Evolutionary conservation across 805 yeast species (phyloP).

Genomic region (Pichia pseudocactophila): DNA sequence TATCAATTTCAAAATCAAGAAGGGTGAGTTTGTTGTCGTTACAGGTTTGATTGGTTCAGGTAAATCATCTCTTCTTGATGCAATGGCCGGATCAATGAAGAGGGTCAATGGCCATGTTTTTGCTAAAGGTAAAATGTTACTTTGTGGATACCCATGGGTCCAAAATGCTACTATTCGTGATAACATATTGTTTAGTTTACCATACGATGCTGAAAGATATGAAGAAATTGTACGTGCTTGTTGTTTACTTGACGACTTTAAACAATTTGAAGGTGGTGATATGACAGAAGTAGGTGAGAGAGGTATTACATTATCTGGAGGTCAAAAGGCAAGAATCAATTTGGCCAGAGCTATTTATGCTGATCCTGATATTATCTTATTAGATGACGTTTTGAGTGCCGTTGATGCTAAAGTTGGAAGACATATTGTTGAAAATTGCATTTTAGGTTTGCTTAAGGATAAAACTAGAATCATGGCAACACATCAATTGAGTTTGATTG

Average conservation of each 20-base stretch:
- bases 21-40: conserved; percentile 65
- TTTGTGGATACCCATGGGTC: conserved; percentile 71
- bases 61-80: conserved; percentile 62
- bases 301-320: conserved; percentile 83
- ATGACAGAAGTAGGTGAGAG: conserved; percentile 75
- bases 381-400: conserved; percentile 63
- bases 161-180: conserved; percentile 73
- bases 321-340: conserved; percentile 73
- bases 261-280: conserved; percentile 66
- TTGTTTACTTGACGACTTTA: conserved; percentile 56
- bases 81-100: conserved; percentile 65
- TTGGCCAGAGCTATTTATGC: conserved; percentile 65
- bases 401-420: conserved; percentile 66
- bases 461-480: conserved; percentile 75
- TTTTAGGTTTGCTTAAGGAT: conserved; percentile 44
- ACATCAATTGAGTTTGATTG: conserved; percentile 68
- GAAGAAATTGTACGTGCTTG: conserved; percentile 52
- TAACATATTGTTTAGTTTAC: conserved; percentile 61
- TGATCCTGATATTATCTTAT: conserved; percentile 44
- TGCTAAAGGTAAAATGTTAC: conserved; percentile 43
- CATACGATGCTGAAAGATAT: conserved; percentile 44
- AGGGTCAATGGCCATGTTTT: conserved; percentile 42
- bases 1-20: conserved; percentile 43
- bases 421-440: conserved; percentile 49
- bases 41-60: conserved; percentile 67